phyloP scores from a whole-genome alignment of 345 rosid species.

The Chamaenerion angustifolium region DNA sequence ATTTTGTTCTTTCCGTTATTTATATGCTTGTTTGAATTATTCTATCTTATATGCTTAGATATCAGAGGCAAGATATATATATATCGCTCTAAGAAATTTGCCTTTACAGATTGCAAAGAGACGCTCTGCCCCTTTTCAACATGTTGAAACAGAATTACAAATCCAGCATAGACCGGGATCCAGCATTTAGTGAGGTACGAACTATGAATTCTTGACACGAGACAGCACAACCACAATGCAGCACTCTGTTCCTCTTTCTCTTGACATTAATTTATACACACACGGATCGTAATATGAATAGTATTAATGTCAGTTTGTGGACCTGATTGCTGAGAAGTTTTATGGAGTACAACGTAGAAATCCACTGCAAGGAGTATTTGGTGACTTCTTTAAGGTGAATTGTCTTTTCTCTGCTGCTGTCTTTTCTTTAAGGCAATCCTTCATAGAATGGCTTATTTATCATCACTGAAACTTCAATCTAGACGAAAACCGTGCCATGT shows the following conservation, averaged over 20 bases:
- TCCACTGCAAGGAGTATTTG: constrained; percentile 79
- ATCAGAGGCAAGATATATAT: not conserved
- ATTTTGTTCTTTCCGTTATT: not conserved
- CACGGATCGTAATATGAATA: not conserved
- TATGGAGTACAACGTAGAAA: constrained; percentile 71
- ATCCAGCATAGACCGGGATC: constrained; percentile 68
- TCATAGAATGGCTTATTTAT: no score
- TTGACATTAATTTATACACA: no score
- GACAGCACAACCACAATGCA: not conserved
- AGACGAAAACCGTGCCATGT: no score
- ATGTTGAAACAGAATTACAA: constrained; percentile 65
- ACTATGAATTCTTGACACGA: not conserved
- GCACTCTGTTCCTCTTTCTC: no score
- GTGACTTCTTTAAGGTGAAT: constrained; percentile 67
- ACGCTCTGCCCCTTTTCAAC: constrained; percentile 86
- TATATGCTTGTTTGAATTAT: no score
- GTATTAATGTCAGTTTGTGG: constrained; percentile 50
- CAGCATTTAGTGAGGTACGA: constrained; percentile 66
- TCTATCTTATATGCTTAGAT: no score
- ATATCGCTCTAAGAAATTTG: not conserved
- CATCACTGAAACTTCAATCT: no score
- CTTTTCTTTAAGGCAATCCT: not conserved
- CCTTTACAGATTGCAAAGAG: constrained; percentile 64
- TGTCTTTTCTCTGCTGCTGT: not conserved
- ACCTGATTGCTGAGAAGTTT: constrained; percentile 68